phyloP scores from a whole-genome alignment of 768 basidiomycete genomes.

The Brasilioporus rufonigricans region DNA sequence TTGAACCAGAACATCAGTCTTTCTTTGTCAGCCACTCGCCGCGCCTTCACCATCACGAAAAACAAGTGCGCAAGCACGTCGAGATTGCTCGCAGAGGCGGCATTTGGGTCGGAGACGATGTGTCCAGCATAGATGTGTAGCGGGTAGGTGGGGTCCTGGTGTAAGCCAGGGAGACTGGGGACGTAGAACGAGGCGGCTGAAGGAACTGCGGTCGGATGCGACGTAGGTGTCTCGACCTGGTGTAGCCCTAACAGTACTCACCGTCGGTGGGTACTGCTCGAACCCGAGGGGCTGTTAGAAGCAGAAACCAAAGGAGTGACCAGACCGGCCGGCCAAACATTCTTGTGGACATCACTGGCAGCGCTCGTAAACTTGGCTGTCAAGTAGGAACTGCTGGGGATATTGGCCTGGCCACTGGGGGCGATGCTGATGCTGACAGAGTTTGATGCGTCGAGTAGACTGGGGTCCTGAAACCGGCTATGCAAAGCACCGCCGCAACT shows the following conservation, averaged over 20 bases:
- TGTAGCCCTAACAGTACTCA: constrained; percentile 20
- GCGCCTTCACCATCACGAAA: constrained; percentile 88
- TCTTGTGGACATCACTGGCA: constrained; percentile 5
- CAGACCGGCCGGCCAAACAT: constrained; percentile 5
- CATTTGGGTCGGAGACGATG: constrained; percentile 73
- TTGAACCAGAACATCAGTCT: constrained; percentile 97
- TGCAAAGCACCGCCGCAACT: background rate
- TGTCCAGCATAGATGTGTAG: constrained; percentile 86
- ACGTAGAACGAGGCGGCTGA: constrained; percentile 87
- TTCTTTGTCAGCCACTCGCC: constrained; percentile 85
- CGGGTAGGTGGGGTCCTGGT: constrained; percentile 66
- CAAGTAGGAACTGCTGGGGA: background rate
- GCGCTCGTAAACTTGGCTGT: background rate
- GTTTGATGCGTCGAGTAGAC: background rate
- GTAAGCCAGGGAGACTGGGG: constrained; percentile 68
- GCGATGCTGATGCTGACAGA: constrained; percentile 2
- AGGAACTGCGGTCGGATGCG: constrained; percentile 46
- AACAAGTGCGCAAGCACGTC: constrained; percentile 76
- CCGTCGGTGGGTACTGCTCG: constrained; percentile 40
- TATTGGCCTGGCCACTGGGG: background rate
- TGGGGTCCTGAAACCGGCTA: background rate
- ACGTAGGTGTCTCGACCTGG: background rate
- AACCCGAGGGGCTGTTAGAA: constrained; percentile 3
- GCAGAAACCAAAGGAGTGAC: constrained; percentile 18
- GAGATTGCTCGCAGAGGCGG: constrained; percentile 45